Evolutionary conservation across 2,329 filamentous ascomycete genomes (phyloP).

Genomic region (Aspergillus sp.): DNA sequence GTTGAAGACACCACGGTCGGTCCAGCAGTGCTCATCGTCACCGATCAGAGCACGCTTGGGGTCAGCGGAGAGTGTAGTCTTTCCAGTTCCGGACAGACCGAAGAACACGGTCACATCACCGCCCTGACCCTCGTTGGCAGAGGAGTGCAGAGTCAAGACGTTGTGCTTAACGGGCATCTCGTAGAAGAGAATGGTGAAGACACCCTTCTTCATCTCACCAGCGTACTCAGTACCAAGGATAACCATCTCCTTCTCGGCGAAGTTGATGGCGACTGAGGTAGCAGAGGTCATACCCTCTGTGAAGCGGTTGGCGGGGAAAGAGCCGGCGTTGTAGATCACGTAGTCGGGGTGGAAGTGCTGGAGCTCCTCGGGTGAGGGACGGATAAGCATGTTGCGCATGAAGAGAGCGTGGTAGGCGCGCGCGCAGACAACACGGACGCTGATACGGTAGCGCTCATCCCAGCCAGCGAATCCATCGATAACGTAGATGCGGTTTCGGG

Average conservation of each 20-base stretch:
- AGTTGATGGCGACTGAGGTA: conserved; percentile 98
- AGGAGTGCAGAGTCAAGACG: conserved; percentile 96
- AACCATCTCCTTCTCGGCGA: conserved; percentile 99
- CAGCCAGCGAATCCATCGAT: conserved; percentile 96
- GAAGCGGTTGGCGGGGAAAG: conserved; percentile 97
- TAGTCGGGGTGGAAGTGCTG: conserved; percentile 99
- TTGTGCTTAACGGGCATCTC: conserved; percentile 99
- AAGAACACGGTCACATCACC: conserved; percentile 99
- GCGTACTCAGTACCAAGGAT: conserved; percentile 99
- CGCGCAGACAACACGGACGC: conserved; percentile 95
- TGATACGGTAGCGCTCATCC: conserved; percentile 98
- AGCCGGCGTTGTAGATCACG: conserved; percentile 98
- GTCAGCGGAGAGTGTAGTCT: conserved; percentile 97
- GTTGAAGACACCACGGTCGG: conserved; percentile 95
- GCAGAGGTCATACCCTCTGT: conserved; percentile 98
- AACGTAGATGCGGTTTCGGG: conserved; percentile 96
- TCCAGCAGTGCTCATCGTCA: conserved; percentile 99
- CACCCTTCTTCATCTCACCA: conserved; percentile 95
- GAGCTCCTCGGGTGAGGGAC: conserved; percentile 84
- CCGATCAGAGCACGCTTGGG: conserved; percentile 95
- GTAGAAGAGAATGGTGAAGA: conserved; percentile 99
- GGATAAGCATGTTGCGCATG: conserved; percentile 99
- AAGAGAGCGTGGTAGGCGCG: conserved; percentile 99
- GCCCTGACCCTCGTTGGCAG: conserved; percentile 91
- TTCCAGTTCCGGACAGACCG: conserved; percentile 95